Percentiles rank a stretch among this genome's conserved stretches.
These are phyloP conservation scores for Botrytis byssoidea DNA, from an alignment of 2,329 filamentous ascomycete species.

Conservation along the genomic window DNA sequence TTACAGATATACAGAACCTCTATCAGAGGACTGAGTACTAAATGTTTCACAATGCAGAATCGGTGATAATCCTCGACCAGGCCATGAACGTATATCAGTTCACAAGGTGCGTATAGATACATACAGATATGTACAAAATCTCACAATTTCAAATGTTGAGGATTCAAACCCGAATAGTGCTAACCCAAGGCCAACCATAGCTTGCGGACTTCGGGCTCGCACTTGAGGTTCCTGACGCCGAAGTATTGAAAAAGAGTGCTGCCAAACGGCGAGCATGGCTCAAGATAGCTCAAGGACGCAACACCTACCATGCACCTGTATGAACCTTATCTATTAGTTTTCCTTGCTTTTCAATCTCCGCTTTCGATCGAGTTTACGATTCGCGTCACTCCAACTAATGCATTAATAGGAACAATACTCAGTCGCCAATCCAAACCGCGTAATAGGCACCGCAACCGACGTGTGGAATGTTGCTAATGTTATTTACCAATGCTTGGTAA, in stretches of 20 bases:
- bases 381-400: background rate
- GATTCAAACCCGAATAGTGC: background rate
- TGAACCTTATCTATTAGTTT: background rate
- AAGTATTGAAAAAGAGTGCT: background rate
- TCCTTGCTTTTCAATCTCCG: background rate
- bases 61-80: background rate
- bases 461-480: background rate
- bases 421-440: background rate
- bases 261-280: background rate
- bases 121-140: background rate
- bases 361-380: background rate
- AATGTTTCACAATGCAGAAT: background rate
- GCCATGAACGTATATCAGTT: conserved; percentile 1
- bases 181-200: background rate
- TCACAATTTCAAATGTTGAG: background rate
- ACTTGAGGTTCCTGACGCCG: background rate
- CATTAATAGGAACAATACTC: background rate
- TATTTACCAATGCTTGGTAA: background rate
- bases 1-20: background rate
- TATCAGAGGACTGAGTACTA: background rate
- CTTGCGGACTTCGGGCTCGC: conserved; percentile 14
- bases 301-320: conserved; percentile 6
- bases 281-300: background rate
- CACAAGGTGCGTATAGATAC: background rate
- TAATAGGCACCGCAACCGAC: background rate